These are phyloP conservation scores for Rubroboletus satanas DNA, from an alignment of 768 basidiomycete species.

Conservation along the genomic window DNA sequence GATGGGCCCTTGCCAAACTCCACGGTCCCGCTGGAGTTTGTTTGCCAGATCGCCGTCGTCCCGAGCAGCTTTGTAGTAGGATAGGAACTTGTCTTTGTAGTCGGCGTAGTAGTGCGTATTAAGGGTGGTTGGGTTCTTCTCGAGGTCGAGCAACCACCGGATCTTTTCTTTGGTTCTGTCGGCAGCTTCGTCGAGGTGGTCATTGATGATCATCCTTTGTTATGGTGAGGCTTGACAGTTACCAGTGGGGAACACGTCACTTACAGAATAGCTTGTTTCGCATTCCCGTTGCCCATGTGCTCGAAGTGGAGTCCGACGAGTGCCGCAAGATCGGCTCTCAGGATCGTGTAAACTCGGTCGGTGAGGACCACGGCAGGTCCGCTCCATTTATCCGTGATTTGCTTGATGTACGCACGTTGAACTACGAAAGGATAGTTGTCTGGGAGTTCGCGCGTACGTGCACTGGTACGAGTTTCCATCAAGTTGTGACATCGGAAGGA, in stretches of 20 bases:
- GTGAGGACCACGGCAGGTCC: conserved; percentile 46
- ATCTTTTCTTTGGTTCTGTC: conserved; percentile 39
- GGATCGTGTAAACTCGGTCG: conserved; percentile 32
- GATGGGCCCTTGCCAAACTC: conserved; percentile 9
- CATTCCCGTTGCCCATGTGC: conserved; percentile 47
- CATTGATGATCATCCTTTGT: conserved; percentile 44
- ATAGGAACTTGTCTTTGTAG: conserved; percentile 48
- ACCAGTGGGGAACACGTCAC: conserved; percentile 5
- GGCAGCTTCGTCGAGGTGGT: conserved; percentile 46
- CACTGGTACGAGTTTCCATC: conserved; percentile 36
- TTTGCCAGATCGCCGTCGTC: conserved; percentile 3
- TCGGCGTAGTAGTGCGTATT: conserved; percentile 50
- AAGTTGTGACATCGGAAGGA: too few relatives aligned
- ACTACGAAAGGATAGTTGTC: conserved; percentile 65
- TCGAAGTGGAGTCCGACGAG: conserved; percentile 50
- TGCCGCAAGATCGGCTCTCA: conserved; percentile 38
- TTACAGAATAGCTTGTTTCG: conserved; percentile 48
- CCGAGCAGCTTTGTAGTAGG: conserved; percentile 41
- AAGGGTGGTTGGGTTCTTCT: conserved; percentile 47
- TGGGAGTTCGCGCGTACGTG: conserved; percentile 68
- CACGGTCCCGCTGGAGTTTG: conserved; percentile 2
- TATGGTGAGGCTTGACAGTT: background rate
- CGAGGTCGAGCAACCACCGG: conserved; percentile 47
- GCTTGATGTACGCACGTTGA: conserved; percentile 45
- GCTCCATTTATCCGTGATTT: conserved; percentile 46